Evolutionary conservation across 2,329 filamentous ascomycete species (phyloP), one percentile per base, ranked within the genome.

Genomic region (Cordyceps farinosa): DNA sequence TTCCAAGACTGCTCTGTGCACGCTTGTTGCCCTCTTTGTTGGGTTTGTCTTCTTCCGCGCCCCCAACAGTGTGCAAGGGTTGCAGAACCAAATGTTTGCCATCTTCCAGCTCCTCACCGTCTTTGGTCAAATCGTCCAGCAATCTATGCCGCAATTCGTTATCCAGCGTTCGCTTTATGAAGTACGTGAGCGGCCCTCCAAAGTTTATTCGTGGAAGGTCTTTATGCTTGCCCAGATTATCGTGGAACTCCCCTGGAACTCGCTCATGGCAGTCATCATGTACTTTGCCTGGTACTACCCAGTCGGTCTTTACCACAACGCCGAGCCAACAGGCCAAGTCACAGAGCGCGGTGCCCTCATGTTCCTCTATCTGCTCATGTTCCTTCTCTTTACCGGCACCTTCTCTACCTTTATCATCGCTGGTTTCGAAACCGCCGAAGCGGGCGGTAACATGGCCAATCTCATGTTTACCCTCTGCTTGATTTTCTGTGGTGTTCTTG

Each of bases 201-300:
- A 93, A 78, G 87, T 90, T 0, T 96, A 96, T 75, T 87, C 86
- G 58, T 96, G 91, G 92, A 87, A 90, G 72, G 86, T 91, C 5
- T 96, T 96, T 72, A 90, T 96, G 82, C 79, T 94, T 36, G 87
- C 89, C 64, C 90, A 93, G 74, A 90, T 97, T 67, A 77, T 92
- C 36, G 91, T 94, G 64, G 93, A 97, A 74, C 78, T 97, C 2
- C 91, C 92, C 0, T 97, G 90, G 88, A 92, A 96, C 72, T 84
- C 87, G 0, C 76, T 95, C 50, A 88, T 90, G 82, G 85, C 87
- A 3, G 82, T 88, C n/a, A 77, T 96, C 67, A 88, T 93, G 79
- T 96, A 82, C 80, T 82, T 91, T 70, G 87, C 82, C 73, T 94
- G 90, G 85, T 97, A 96, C 80, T 97, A 93, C 73, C 91, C 92